A percentile compares a stretch with the other conserved stretches of the same genome.
phyloP scores from a whole-genome alignment of 2,329 filamentous ascomycete genomes.

The Hypomyces rosellus region DNA sequence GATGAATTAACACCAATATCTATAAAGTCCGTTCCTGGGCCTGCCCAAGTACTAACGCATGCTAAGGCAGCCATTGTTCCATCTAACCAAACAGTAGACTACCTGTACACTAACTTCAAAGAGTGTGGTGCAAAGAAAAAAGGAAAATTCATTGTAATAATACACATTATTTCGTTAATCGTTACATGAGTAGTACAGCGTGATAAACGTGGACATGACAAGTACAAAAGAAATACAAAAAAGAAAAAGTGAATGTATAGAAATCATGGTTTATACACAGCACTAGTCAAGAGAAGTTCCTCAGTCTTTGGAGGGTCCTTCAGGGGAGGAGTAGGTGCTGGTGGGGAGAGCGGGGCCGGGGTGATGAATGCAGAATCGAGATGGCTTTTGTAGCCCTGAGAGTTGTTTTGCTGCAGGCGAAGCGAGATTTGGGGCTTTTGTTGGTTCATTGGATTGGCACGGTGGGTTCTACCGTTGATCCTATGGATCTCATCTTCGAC shows the following conservation, averaged over 20 bases:
- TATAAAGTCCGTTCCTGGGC: no score
- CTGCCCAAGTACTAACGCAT: no score
- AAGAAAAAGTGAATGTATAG: neutral
- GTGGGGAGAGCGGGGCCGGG: slow-evolving; percentile 21
- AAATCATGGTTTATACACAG: slow-evolving; percentile 41
- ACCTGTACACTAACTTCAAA: no score
- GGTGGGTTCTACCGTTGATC: slow-evolving; percentile 23
- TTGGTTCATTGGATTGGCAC: slow-evolving; percentile 6
- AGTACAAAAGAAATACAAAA: slow-evolving; percentile 7
- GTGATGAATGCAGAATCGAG: slow-evolving; percentile 17
- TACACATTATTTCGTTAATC: no score
- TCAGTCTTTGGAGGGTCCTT: slow-evolving; percentile 20
- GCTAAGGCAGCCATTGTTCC: no score
- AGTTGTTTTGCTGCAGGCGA: slow-evolving; percentile 41
- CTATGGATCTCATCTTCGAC: slow-evolving; percentile 47
- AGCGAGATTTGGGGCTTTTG: slow-evolving; percentile 25
- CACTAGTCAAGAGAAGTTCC: slow-evolving; percentile 41
- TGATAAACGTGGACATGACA: neutral
- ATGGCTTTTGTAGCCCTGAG: slow-evolving; percentile 41
- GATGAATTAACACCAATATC: no score
- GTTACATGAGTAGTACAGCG: no score
- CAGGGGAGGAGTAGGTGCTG: slow-evolving; percentile 28
- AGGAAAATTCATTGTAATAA: no score
- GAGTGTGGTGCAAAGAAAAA: no score
- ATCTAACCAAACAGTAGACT: no score